Evolutionary conservation across 2,329 filamentous ascomycete species (phyloP).

Genomic region (Colletotrichum orbiculare): DNA sequence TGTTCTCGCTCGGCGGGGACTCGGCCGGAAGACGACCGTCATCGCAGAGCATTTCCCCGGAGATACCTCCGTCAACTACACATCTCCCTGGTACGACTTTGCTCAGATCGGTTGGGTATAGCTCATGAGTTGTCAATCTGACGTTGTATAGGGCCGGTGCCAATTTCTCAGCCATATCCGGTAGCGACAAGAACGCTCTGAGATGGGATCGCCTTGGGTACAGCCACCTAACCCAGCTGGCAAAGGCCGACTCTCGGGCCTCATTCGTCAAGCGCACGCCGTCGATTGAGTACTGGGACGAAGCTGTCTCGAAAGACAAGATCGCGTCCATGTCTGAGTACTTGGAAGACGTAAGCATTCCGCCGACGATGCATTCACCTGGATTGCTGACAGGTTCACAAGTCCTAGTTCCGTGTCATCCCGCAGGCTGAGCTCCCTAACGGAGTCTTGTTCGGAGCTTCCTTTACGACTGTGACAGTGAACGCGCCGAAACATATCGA

Average conservation of each 20-base stretch:
- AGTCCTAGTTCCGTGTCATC: constrained; percentile 45
- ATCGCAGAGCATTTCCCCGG: constrained; percentile 54
- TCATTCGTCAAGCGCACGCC: constrained; percentile 50
- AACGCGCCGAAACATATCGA: too few relatives aligned
- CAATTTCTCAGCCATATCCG: constrained; percentile 58
- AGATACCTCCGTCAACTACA: constrained; percentile 51
- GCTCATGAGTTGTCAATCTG: not conserved
- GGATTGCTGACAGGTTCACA: not conserved
- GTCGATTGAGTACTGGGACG: constrained; percentile 55
- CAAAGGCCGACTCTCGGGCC: constrained; percentile 43
- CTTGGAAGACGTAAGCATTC: constrained; percentile 49
- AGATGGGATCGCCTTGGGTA: constrained; percentile 56
- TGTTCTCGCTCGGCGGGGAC: constrained; percentile 48
- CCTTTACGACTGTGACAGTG: too few relatives aligned
- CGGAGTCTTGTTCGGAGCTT: too few relatives aligned
- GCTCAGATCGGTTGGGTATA: not conserved
- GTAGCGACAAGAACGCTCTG: constrained; percentile 52
- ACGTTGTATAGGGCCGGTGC: constrained; percentile 49
- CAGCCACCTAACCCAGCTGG: constrained; percentile 48
- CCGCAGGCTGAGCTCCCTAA: constrained; percentile 36
- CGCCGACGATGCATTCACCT: too few relatives aligned
- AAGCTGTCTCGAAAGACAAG: constrained; percentile 50
- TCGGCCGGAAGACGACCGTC: constrained; percentile 47
- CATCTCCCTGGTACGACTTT: constrained; percentile 51
- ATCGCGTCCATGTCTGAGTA: constrained; percentile 54